Conservation (phyloP, 1,284 basidiomycete species). For the Trichosporon ovoides region DNA sequence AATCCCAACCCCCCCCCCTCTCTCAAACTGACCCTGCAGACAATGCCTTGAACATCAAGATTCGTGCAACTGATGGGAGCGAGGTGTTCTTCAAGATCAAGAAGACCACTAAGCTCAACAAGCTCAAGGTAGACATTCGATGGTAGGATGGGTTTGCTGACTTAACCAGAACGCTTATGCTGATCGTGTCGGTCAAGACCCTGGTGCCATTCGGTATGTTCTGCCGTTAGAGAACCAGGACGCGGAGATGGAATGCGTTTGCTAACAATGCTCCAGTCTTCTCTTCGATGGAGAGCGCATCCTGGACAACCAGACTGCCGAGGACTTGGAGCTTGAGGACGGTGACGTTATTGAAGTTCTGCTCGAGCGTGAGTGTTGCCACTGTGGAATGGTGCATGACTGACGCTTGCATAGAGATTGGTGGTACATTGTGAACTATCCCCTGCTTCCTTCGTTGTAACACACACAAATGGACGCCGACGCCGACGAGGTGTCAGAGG, state of each 20-base stretch:
- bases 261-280: slow-evolving; percentile 55
- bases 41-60: slow-evolving; percentile 78
- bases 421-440: slow-evolving; percentile 22
- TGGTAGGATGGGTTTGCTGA: slow-evolving; percentile 10
- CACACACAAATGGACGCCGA: background rate
- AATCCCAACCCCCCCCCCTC: too few species aligned
- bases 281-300: slow-evolving; percentile 79
- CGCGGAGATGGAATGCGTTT: too few species aligned
- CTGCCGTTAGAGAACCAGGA: background rate
- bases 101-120: slow-evolving; percentile 84
- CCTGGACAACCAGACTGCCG: slow-evolving; percentile 75
- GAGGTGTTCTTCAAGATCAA: slow-evolving; percentile 99
- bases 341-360: slow-evolving; percentile 81
- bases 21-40: slow-evolving; percentile 50
- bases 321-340: slow-evolving; percentile 79
- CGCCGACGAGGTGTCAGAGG: background rate
- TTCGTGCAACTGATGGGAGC: slow-evolving; percentile 69
- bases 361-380: slow-evolving; percentile 76
- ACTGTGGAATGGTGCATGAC: too few species aligned
- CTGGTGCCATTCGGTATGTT: slow-evolving; percentile 75
- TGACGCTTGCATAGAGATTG: slow-evolving; percentile 29
- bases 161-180: slow-evolving; percentile 77
- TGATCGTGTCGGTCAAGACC: slow-evolving; percentile 85
- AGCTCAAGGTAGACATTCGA: slow-evolving; percentile 56
- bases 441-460: background rate